These are phyloP conservation scores for Podospora conica DNA, from an alignment of 495 filamentous ascomycete species.

Conservation along the genomic window DNA sequence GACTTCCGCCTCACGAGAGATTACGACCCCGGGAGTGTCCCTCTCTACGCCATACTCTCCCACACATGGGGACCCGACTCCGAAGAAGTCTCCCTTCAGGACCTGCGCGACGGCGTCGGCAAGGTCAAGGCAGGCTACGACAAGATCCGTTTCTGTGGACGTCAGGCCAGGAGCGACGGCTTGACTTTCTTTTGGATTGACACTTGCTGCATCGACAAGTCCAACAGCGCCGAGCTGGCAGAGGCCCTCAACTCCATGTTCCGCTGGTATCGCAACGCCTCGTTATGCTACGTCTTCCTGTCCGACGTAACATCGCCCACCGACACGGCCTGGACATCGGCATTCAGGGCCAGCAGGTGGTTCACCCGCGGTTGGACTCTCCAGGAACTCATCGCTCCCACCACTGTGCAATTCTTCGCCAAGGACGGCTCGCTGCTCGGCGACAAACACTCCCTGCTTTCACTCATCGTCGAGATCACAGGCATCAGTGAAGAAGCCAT, in stretches of 20 bases:
- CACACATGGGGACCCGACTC: not conserved
- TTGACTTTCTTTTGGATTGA: not conserved
- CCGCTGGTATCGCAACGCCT: not conserved
- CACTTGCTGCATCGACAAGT: conserved; percentile 5
- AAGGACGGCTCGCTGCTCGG: not conserved
- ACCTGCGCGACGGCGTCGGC: not conserved
- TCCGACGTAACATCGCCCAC: not conserved
- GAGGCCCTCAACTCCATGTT: not conserved
- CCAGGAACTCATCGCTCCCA: not conserved
- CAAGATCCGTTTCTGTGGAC: not conserved
- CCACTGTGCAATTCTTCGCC: not conserved
- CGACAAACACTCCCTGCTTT: not conserved
- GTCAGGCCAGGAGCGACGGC: not conserved
- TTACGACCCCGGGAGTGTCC: not conserved
- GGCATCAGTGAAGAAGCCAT: not conserved
- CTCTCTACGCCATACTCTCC: not conserved
- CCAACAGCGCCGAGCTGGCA: not conserved
- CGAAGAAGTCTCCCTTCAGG: not conserved
- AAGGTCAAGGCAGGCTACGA: not conserved
- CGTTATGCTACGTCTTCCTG: not conserved
- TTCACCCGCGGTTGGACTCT: not conserved
- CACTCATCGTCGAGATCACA: not conserved
- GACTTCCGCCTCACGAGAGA: not conserved
- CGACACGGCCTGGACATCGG: not conserved
- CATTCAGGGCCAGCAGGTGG: not conserved